A percentile compares a stretch with the other conserved stretches of the same genome.
These are phyloP conservation scores for Candida smagusa DNA, from an alignment of 1,139 yeast genomes.

Conservation along the genomic window DNA sequence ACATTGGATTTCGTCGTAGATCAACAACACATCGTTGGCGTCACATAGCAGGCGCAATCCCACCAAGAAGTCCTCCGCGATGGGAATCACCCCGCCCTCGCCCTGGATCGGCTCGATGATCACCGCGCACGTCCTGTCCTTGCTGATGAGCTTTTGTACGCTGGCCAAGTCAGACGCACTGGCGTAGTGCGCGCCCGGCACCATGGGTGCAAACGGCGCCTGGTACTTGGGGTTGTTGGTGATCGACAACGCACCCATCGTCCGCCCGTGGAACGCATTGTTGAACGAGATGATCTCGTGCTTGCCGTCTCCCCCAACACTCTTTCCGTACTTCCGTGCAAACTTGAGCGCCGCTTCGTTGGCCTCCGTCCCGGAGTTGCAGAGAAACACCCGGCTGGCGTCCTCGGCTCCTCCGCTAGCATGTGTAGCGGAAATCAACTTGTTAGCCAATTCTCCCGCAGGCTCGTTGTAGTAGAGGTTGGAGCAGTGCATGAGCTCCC, in stretches of 20 bases:
- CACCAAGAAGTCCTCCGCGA: slow-evolving; percentile 59
- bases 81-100: slow-evolving; percentile 87
- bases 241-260: slow-evolving; percentile 89
- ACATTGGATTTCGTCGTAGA: slow-evolving; percentile 95
- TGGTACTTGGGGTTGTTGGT: slow-evolving; percentile 93
- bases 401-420: slow-evolving; percentile 73
- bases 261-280: slow-evolving; percentile 90
- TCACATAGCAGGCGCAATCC: slow-evolving; percentile 67
- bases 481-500: slow-evolving; percentile 74
- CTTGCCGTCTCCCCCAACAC: slow-evolving; percentile 47
- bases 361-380: slow-evolving; percentile 96
- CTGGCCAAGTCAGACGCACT: slow-evolving; percentile 56
- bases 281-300: slow-evolving; percentile 79
- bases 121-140: slow-evolving; percentile 81
- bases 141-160: slow-evolving; percentile 54
- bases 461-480: slow-evolving; percentile 82
- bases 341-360: slow-evolving; percentile 96
- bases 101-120: slow-evolving; percentile 97
- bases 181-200: slow-evolving; percentile 79
- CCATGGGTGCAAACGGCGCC: slow-evolving; percentile 81
- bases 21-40: slow-evolving; percentile 69
- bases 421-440: slow-evolving; percentile 66
- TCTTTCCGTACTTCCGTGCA: slow-evolving; percentile 81
- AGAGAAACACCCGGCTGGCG: slow-evolving; percentile 81
- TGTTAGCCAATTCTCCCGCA: slow-evolving; percentile 75